These are phyloP conservation scores for Singerocomus inundabilis DNA, from an alignment of 1,284 basidiomycete genomes.

Conservation along the genomic window DNA sequence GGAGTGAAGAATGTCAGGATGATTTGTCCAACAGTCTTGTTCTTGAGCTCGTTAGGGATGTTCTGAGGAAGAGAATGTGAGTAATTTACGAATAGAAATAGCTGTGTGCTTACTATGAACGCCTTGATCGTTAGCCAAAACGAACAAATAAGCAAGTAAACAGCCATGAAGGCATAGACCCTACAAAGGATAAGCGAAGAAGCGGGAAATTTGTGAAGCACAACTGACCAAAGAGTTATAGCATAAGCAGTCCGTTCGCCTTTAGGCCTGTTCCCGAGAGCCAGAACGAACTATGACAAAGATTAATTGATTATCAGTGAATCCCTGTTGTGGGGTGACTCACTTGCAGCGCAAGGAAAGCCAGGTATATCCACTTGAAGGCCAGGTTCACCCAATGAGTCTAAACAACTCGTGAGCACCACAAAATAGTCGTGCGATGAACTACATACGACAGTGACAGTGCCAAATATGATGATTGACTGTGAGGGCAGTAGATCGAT, in stretches of 20 bases:
- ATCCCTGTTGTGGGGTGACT: background rate
- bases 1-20: conserved; percentile 64
- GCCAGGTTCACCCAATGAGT: conserved; percentile 89
- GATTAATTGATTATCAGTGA: background rate
- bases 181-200: conserved; percentile 38
- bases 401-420: conserved; percentile 39
- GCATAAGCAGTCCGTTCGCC: conserved; percentile 86
- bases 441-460: conserved; percentile 52
- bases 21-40: conserved; percentile 45
- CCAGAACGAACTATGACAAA: conserved; percentile 77
- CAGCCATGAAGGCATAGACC: conserved; percentile 75
- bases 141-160: conserved; percentile 84
- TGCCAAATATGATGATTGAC: conserved; percentile 70
- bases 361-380: conserved; percentile 86
- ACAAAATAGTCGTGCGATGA: background rate
- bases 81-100: background rate
- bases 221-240: conserved; percentile 69
- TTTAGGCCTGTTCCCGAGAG: conserved; percentile 93
- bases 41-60: conserved; percentile 53
- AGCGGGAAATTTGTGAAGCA: background rate
- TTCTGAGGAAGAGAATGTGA: conserved; percentile 38
- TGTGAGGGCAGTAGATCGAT: conserved; percentile 82
- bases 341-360: conserved; percentile 73
- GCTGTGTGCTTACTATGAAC: conserved; percentile 54
- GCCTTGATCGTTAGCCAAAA: conserved; percentile 79